Percentiles rank a stretch among this genome's conserved stretches.
Evolutionary conservation across 2,329 filamentous ascomycete species (phyloP).

Genomic region (Bertia moriformis): DNA sequence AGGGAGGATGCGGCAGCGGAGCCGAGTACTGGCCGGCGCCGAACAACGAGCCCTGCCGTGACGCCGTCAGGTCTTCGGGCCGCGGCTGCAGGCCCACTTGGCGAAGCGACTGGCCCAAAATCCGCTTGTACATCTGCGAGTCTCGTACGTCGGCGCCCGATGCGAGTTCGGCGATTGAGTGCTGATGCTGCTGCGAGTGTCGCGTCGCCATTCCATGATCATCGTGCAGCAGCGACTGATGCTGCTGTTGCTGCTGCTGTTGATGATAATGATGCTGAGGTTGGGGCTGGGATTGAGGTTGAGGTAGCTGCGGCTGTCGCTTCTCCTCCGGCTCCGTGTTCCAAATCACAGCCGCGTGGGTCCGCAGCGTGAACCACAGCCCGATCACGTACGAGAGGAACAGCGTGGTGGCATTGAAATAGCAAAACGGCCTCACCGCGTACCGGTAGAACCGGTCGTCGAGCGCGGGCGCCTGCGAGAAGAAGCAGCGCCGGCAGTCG

Average conservation of each 20-base stretch:
- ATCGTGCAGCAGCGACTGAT: slow-evolving; percentile 8
- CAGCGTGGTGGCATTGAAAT: slow-evolving; percentile 68
- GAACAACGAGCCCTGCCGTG: slow-evolving; percentile 20
- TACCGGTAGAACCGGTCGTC: slow-evolving; percentile 83
- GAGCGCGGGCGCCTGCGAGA: slow-evolving; percentile 74
- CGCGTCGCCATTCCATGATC: slow-evolving; percentile 14
- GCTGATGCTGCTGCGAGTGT: slow-evolving; percentile 13
- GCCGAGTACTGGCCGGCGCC: slow-evolving; percentile 10
- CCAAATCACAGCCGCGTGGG: slow-evolving; percentile 95
- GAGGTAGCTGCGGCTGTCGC: slow-evolving; percentile 47
- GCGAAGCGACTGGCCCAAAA: slow-evolving; percentile 76
- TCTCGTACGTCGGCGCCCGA: slow-evolving; percentile 63
- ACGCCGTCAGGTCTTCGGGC: slow-evolving; percentile 23
- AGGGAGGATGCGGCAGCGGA: slow-evolving; percentile 25
- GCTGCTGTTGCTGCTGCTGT: no score
- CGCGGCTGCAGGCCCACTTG: slow-evolving; percentile 57
- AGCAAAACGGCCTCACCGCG: slow-evolving; percentile 86
- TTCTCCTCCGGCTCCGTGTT: slow-evolving; percentile 72
- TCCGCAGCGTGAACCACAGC: slow-evolving; percentile 85
- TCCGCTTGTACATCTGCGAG: slow-evolving; percentile 80
- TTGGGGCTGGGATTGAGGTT: slow-evolving; percentile 19
- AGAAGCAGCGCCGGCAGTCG: slow-evolving; percentile 88
- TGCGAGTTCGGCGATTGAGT: slow-evolving; percentile 26
- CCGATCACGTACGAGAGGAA: slow-evolving; percentile 91
- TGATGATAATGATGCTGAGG: no score